These are phyloP conservation scores for Tolypocladium guangdongense DNA, from an alignment of 2,329 filamentous ascomycete genomes.

Conservation along the genomic window DNA sequence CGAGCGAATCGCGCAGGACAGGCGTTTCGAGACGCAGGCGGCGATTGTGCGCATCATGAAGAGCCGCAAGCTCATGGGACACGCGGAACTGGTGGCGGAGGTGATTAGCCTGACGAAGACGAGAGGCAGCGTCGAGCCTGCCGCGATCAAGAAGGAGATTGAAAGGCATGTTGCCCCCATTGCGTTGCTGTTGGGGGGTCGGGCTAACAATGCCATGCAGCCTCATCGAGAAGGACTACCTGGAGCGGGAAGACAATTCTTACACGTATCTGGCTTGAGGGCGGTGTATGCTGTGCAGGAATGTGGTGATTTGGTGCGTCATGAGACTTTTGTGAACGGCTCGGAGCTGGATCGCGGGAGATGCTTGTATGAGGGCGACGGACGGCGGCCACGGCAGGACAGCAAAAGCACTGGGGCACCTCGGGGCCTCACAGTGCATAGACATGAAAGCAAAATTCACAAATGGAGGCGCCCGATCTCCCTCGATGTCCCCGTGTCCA, in stretches of 20 bases:
- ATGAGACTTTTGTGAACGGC: neutral
- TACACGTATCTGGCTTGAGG: conserved; percentile 56
- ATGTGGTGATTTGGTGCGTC: neutral
- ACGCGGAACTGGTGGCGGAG: conserved; percentile 80
- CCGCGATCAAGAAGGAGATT: conserved; percentile 93
- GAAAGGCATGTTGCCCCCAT: conserved; percentile 54
- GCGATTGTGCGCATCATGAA: conserved; percentile 98
- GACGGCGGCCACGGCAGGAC: neutral
- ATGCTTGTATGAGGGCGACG: neutral
- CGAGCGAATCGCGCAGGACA: conserved; percentile 75
- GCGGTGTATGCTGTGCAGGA: neutral
- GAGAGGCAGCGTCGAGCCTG: conserved; percentile 73
- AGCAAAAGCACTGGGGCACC: neutral
- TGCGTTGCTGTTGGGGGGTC: neutral
- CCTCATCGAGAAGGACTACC: conserved; percentile 87
- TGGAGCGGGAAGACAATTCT: conserved; percentile 63
- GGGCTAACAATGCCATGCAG: conserved; percentile 28
- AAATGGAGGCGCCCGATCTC: neutral
- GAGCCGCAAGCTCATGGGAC: conserved; percentile 74
- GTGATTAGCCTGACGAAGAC: conserved; percentile 85
- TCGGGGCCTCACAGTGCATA: no score
- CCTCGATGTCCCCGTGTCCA: neutral
- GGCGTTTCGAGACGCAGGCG: conserved; percentile 93
- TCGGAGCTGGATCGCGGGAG: neutral
- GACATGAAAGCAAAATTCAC: neutral